Base-by-base conservation (phyloP, 2,329 filamentous ascomycete genomes). In the Aspergillaceae sp. region DNA sequence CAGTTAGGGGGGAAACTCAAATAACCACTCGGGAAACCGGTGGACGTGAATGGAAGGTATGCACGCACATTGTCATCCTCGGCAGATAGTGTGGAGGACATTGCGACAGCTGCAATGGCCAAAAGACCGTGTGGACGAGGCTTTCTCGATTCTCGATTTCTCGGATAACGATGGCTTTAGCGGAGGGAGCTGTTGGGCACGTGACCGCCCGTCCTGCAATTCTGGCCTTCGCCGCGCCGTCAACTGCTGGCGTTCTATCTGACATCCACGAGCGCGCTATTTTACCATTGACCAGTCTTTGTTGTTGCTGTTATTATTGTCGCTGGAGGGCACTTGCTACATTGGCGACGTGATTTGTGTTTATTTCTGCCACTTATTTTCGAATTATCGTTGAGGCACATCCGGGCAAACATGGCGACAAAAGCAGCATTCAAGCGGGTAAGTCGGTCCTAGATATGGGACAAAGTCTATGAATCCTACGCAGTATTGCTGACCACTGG, bases 401-500 rank as follows among this genome's bases (percentile, higher is more conserved):
- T 29, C 28, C 40, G n/a, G n/a, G 11, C 19, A 47, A 62, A 59
- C 52, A 87, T 87, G 83, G 83, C 84, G 43, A 86, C 80, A 60
- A 82, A 82, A 63, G 82, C 83, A 55, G 83, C 84, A 19, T 81
- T 81, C 67, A 87, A 85, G 70, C 78, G 84, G 63, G 82, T 83
- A 72, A 56, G 78, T 65, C 19, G 19, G 29, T 45, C 29, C 35
- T 28, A 7, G n/a, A 40, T 28, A 30, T 8, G 38, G 32, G 32
- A 34, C 10, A 10, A 10, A 29, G 19, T 11, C 36, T 26, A 9
- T 26, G 7, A 30, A 43, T 33, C 35, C 45, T 10, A 9, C 35
- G 4, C 19, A 19, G 19, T 19, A 45, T 27, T 44, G 38, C 52
- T 56, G 40, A 51, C 48, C 10, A 28, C 32, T 30, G 19, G 53